These are phyloP conservation scores for Pseudocercospora pini-densiflorae DNA, from an alignment of 2,329 filamentous ascomycete species.

Conservation along the genomic window DNA sequence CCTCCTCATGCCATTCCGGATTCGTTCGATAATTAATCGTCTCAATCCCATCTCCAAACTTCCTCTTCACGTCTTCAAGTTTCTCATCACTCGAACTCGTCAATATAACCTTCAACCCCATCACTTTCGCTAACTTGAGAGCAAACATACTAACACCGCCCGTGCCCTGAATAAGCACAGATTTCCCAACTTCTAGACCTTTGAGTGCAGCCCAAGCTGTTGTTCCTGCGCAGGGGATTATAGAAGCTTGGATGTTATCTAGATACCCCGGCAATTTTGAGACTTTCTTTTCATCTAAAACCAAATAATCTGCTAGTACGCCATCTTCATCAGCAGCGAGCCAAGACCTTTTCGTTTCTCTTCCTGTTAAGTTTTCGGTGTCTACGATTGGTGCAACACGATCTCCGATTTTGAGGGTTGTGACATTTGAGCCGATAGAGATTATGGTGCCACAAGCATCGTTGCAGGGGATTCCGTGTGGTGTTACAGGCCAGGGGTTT, in stretches of 20 bases:
- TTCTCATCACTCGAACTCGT: conserved; percentile 63
- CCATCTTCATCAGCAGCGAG: conserved; percentile 61
- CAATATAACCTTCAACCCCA: conserved; percentile 53
- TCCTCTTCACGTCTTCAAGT: conserved; percentile 53
- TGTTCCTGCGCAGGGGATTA: conserved; percentile 63
- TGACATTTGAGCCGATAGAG: conserved; percentile 28
- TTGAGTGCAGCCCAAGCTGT: conserved; percentile 54
- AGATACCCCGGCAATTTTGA: conserved; percentile 60
- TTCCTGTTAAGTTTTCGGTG: conserved; percentile 47
- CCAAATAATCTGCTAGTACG: conserved; percentile 61
- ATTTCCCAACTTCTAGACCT: conserved; percentile 45
- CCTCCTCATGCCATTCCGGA: conserved; percentile 62
- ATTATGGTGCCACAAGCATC: conserved; percentile 40
- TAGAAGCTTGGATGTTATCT: conserved; percentile 61
- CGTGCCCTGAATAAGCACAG: conserved; percentile 51
- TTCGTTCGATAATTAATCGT: conserved; percentile 64
- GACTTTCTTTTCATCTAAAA: conserved; percentile 52
- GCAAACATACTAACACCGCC: conserved; percentile 36
- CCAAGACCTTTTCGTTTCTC: conserved; percentile 50
- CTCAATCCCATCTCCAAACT: conserved; percentile 51
- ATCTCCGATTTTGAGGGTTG: conserved; percentile 26
- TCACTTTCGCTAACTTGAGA: conserved; percentile 25
- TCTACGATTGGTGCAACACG: conserved; percentile 43
- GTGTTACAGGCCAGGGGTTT: conserved; percentile 38
- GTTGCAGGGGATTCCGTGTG: conserved; percentile 37